Percentiles rank a stretch among this genome's conserved stretches.
Conservation (phyloP, 2,329 filamentous ascomycete species). For the Colletotrichum graminicola region DNA sequence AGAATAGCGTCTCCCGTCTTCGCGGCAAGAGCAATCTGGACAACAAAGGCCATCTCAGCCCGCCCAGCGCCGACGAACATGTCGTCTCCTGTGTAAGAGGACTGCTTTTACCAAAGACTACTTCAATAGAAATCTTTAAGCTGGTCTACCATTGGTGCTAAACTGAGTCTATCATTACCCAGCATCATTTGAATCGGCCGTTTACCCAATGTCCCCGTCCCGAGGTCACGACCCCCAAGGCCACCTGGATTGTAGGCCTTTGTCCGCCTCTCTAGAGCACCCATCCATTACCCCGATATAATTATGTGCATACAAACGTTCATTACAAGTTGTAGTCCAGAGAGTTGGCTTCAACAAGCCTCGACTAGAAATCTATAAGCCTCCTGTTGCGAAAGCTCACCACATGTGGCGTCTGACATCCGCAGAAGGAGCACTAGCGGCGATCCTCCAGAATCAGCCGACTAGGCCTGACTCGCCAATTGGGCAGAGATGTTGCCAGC, state of each 20-base stretch:
- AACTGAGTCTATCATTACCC: constrained; percentile 10
- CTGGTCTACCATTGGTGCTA: constrained; percentile 1
- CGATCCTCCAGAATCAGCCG: constrained; percentile 12
- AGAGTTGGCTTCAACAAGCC: constrained; percentile 20
- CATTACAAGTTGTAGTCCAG: constrained; percentile 40
- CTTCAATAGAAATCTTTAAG: not conserved
- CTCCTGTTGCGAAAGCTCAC: constrained; percentile 3
- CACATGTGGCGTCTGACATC: constrained; percentile 23
- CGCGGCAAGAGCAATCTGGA: not conserved
- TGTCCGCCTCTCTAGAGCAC: constrained; percentile 18
- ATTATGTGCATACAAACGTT: constrained; percentile 38
- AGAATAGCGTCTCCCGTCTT: not conserved
- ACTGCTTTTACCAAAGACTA: not conserved
- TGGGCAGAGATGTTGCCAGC: constrained; percentile 7
- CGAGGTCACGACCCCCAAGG: not conserved
- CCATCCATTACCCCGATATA: constrained; percentile 4
- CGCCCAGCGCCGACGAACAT: not conserved
- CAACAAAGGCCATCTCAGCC: not conserved
- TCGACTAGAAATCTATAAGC: constrained; percentile 21
- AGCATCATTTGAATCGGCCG: constrained; percentile 13
- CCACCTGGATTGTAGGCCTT: not conserved
- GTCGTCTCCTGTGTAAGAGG: not conserved
- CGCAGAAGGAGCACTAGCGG: constrained; percentile 19
- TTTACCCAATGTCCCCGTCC: constrained; percentile 2
- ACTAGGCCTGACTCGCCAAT: constrained; percentile 10